These are phyloP conservation scores for Fusarium mexicanum DNA, from an alignment of 2,329 filamentous ascomycete species.

Conservation along the genomic window DNA sequence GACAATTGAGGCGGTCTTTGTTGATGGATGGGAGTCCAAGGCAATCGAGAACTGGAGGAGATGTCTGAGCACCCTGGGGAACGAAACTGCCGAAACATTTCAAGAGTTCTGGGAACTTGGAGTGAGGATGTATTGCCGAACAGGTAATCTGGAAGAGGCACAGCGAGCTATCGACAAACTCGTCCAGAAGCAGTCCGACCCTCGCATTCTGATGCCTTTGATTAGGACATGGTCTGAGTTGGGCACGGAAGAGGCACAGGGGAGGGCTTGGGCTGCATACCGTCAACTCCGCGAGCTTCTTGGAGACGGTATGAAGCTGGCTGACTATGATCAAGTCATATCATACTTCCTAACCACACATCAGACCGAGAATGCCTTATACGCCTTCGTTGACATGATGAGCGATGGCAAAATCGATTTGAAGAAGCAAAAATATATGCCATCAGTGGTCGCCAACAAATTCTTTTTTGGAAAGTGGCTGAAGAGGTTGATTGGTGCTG, in stretches of 20 bases:
- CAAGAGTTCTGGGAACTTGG: slow-evolving; percentile 72
- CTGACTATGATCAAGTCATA: slow-evolving; percentile 80
- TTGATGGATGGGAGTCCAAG: slow-evolving; percentile 66
- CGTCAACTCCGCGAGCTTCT: slow-evolving; percentile 69
- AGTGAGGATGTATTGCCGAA: slow-evolving; percentile 69
- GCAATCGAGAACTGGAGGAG: slow-evolving; percentile 73
- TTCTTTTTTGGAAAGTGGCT: slow-evolving; percentile 92
- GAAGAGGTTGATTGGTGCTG: slow-evolving; percentile 80
- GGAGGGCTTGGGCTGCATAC: slow-evolving; percentile 75
- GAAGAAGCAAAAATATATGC: slow-evolving; percentile 55
- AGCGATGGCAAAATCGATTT: slow-evolving; percentile 65
- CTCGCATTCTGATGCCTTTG: slow-evolving; percentile 72
- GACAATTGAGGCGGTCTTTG: slow-evolving; percentile 74
- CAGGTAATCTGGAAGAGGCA: slow-evolving; percentile 68
- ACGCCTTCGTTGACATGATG: slow-evolving; percentile 92
- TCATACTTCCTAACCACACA: slow-evolving; percentile 75
- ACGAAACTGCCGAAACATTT: slow-evolving; percentile 56
- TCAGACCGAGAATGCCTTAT: slow-evolving; percentile 73
- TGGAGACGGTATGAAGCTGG: slow-evolving; percentile 69
- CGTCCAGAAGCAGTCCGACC: slow-evolving; percentile 59
- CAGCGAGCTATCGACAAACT: slow-evolving; percentile 65
- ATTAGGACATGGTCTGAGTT: slow-evolving; percentile 72
- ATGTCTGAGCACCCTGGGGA: slow-evolving; percentile 62
- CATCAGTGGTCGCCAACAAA: slow-evolving; percentile 69
- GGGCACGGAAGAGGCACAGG: slow-evolving; percentile 55